Evolutionary conservation across 106 monocot species (phyloP), one percentile per base, ranked within the genome.

Genomic region (Allium sativum): DNA sequence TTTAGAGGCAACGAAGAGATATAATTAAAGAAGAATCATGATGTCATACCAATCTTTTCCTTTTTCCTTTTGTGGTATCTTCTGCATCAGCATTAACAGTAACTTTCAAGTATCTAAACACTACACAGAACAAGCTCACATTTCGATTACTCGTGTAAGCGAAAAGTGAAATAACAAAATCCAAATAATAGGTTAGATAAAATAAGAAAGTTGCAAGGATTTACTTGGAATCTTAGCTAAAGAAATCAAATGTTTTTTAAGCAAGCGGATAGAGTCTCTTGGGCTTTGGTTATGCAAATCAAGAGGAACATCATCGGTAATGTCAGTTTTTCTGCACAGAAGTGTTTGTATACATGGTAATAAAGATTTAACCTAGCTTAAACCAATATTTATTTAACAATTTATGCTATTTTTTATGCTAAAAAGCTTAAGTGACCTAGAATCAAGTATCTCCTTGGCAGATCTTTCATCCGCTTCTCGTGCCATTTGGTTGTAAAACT

Each of bases 391-490:
- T 58, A 50, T 21, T 52, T 10, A n/a, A 18, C n/a, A n/a, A 9
- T 9, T 20, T 40, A 55, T 14, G 42, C 31, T 3, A 31, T 5
- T 31, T 31, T 31, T 31, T 31, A 31, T 31, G 31, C 31, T 31
- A 31, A 31, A 31, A 3, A 31, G 31, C 31, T 64, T 40, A 17
- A 46, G 62, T 66, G 16, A 80, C 89, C 66, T 78, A 42, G 59
- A 45, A 55, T 70, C 70, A 59, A 80, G 14, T 46, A 81, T 73
- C 53, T 70, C 57, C 54, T 9, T 51, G 57, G 78, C 64, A 76
- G 80, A 89, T 58, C 82, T 83, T 72, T 93, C 89, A 65, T 93
- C 85, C 64, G 80, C 88, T 71, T 85, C 80, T 64, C 89, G 77
- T 17, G 93, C 89, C 78, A 76, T 66, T 50, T 76, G 63, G 54